Conservation (phyloP, 805 yeast species). For the Diddensiella santjacobensis region DNA sequence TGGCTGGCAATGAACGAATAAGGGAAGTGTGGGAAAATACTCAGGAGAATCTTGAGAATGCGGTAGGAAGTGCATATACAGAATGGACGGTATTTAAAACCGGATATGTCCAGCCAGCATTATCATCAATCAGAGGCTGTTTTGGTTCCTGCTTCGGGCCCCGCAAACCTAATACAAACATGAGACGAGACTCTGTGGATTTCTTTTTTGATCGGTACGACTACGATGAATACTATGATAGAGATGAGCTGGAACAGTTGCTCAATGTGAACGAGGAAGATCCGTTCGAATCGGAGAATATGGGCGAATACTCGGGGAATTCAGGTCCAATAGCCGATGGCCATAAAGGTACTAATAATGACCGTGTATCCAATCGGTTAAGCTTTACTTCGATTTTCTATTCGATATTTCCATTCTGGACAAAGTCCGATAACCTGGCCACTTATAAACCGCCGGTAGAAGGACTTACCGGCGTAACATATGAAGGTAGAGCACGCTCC, state of each 20-base stretch:
- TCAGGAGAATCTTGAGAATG: conserved; percentile 27
- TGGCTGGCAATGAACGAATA: conserved; percentile 16
- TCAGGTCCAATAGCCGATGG: neutral
- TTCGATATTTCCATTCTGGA: conserved; percentile 15
- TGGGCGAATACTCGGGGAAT: neutral
- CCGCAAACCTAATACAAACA: conserved; percentile 12
- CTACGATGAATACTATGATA: conserved; percentile 25
- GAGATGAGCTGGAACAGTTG: conserved; percentile 27
- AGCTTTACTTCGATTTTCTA: conserved; percentile 5
- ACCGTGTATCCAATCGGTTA: neutral
- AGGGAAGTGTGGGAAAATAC: conserved; percentile 26
- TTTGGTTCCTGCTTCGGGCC: conserved; percentile 11
- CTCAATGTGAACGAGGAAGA: conserved; percentile 17
- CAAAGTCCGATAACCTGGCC: conserved; percentile 5
- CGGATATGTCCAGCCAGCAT: conserved; percentile 18
- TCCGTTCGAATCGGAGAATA: neutral
- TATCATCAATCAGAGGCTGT: conserved; percentile 4
- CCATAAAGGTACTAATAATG: neutral
- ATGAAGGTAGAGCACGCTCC: conserved; percentile 16
- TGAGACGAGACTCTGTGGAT: conserved; percentile 22
- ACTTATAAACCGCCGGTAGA: conserved; percentile 23
- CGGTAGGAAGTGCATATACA: conserved; percentile 25
- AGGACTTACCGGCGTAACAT: conserved; percentile 21
- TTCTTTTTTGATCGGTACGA: conserved; percentile 30
- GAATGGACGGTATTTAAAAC: conserved; percentile 18